Evolutionary conservation across 257 asterid species (phyloP), one percentile per base, ranked within the genome.

Genomic region (Nicotiana tomentosiformis): DNA sequence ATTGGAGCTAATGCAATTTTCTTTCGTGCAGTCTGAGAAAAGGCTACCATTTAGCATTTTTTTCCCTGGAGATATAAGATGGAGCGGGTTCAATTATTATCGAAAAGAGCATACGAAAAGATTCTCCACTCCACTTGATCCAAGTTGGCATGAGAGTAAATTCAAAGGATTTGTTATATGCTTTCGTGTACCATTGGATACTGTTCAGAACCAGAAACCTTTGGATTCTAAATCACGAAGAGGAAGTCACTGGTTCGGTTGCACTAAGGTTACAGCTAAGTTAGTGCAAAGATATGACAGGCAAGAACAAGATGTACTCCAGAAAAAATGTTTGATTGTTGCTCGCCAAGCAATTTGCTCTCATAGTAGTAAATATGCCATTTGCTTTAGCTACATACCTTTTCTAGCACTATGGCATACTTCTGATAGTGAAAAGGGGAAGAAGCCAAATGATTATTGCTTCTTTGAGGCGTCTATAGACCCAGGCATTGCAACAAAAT

Each of bases 41-140:
- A 51, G 39, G 64, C 43, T 3, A 2, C 43, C 64, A 8, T 76
- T 76, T 51, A 51, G 46, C 64, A 5, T 76, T 51, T 76, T 51
- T 18, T 51, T 15, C 80, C 80, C 80, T 76, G 64, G 80, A 51
- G 80, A 76, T 76, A 76, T 51, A 76, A 76, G 14, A 76, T 76
- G 80, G 80, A 76, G 29, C 14, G 3, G 80, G 26, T 76, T 76
- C 80, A 26, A 39, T 51, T 76, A 51, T 76, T 78, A 58, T 29
- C 37, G 82, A 23, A 57, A 78, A 57, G 66, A 78, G 32, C 68
- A 78, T 20, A 39, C 37, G 0, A 78, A 33, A 32, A 61, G 56
- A 58, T 56, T 78, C 82, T 78, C 70, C 33, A 37, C 7, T 20
- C 66, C 60, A 56, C 70, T 58, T n/a, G 69, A 78, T 61, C 69